Conservation (phyloP, 306 rosid species). For the Vigna reflexopilosa region DNA sequence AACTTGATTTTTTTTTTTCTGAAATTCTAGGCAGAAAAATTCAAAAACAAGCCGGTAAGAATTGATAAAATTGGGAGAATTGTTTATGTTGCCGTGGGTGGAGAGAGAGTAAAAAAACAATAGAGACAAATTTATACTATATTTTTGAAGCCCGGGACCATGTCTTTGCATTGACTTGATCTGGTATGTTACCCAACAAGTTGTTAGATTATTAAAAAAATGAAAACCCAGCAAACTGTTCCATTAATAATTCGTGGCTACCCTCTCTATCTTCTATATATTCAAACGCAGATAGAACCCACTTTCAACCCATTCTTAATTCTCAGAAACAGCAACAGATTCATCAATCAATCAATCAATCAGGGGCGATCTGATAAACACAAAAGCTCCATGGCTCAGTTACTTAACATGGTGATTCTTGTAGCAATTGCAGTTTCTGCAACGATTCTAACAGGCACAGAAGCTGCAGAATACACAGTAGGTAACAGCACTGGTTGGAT, state of each 20-base stretch:
- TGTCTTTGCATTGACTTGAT: conserved; percentile 13
- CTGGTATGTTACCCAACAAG: conserved; percentile 11
- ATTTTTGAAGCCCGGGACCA: neutral
- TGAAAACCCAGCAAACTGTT: neutral
- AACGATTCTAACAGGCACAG: conserved; percentile 1
- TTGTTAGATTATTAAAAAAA: neutral
- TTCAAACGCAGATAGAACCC: neutral
- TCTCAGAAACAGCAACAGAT: neutral
- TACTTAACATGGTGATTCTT: conserved; percentile 32
- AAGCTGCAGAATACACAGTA: conserved; percentile 42
- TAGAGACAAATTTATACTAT: neutral
- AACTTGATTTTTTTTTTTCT: no score
- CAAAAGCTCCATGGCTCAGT: conserved; percentile 20
- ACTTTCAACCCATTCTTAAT: conserved; percentile 4
- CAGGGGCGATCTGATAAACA: conserved; percentile 47
- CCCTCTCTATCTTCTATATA: conserved; percentile 30
- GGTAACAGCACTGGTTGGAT: conserved; percentile 51
- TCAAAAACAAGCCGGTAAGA: no score
- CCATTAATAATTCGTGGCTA: neutral
- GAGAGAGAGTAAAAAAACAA: neutral
- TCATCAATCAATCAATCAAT: conserved; percentile 10
- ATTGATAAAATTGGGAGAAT: no score
- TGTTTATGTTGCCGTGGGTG: neutral
- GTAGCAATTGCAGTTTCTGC: conserved; percentile 19
- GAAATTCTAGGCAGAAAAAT: no score